Percentiles rank a stretch among this genome's conserved stretches.
These are phyloP conservation scores for Fusarium transvaalense DNA, from an alignment of 2,329 filamentous ascomycete species.

Conservation along the genomic window DNA sequence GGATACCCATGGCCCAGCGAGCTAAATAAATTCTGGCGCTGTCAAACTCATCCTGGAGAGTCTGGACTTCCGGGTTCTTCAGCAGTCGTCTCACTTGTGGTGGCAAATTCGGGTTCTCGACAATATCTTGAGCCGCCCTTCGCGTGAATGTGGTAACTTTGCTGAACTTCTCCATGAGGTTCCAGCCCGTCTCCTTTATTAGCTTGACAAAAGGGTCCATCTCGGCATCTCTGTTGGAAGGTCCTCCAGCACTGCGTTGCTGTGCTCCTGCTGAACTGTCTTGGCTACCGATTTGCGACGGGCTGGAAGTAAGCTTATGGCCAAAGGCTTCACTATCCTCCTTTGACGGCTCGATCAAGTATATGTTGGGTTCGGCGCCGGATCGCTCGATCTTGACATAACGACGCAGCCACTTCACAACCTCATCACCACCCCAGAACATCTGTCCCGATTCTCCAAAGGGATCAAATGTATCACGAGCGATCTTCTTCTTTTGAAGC, in stretches of 20 bases:
- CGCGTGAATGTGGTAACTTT: constrained; percentile 97
- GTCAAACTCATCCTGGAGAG: constrained; percentile 95
- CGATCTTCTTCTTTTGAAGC: constrained; percentile 87
- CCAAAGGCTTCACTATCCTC: constrained; percentile 90
- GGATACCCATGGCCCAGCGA: constrained; percentile 98
- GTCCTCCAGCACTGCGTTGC: constrained; percentile 51
- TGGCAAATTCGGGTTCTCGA: constrained; percentile 91
- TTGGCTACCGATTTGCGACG: constrained; percentile 43
- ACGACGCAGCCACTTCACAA: constrained; percentile 87
- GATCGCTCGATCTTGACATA: constrained; percentile 89
- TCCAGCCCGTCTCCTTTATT: constrained; percentile 96
- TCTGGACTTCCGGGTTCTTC: constrained; percentile 93
- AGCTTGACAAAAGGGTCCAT: constrained; percentile 97
- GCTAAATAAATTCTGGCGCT: constrained; percentile 94
- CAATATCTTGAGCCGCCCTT: constrained; percentile 89
- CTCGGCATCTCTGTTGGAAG: constrained; percentile 70
- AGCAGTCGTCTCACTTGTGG: constrained; percentile 88
- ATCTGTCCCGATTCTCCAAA: constrained; percentile 87
- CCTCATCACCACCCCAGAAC: constrained; percentile 98
- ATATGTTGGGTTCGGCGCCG: constrained; percentile 88
- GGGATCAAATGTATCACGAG: constrained; percentile 88
- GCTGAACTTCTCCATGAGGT: constrained; percentile 94
- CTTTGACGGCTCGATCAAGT: constrained; percentile 86
- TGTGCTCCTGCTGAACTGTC: constrained; percentile 52
- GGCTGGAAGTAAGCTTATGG: constrained; percentile 63